Evolutionary conservation across 306 rosid genomes (phyloP), one percentile per base, ranked within the genome.

Genomic region (Corylus americana): DNA sequence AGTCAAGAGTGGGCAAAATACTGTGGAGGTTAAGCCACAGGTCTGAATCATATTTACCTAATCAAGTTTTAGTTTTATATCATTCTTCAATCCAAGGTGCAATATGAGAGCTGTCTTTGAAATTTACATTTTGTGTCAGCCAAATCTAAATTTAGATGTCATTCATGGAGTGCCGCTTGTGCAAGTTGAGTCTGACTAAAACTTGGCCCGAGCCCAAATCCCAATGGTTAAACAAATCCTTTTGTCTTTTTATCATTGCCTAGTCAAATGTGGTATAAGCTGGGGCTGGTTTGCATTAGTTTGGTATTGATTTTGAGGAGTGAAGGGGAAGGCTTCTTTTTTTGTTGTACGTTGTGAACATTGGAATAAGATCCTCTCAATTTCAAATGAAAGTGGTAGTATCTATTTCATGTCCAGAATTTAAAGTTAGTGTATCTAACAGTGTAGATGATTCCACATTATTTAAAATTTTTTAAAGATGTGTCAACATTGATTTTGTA

Each of bases 11-110:
- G 96, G 93, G 9, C 90, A 81, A 80, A 86, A 72, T 16, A 71
- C 67, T 14, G 96, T 91, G 35, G 96, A 91, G 85, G 96, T 89
- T 73, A 89, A 87, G 78, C 93, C 96, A 66, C 96, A 91, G 93
- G 96, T 91, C 74, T 16, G 87, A 62, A 78, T 44, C 63, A 18
- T 39, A 66, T 76, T 53, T 29, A 42, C 64, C 45, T 70, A n/a
- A 61, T 74, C 73, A 58, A 51, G 66, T 74, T 35, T n/a, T 47
- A 11, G 4, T 55, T 3, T n/a, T 59, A 17, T 44, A 63, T 71
- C 75, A 61, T 17, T 74, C 45, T 71, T 5, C 66, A 31, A 69
- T 53, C 76, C 72, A 53, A 54, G 74, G 73, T 70, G 70, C 58
- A 29, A 53, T 73, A 5, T 61, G 44, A 70, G 54, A 22, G 11